Evolutionary conservation across 257 asterid genomes (phyloP).

Genomic region (Solanum arcanum): DNA sequence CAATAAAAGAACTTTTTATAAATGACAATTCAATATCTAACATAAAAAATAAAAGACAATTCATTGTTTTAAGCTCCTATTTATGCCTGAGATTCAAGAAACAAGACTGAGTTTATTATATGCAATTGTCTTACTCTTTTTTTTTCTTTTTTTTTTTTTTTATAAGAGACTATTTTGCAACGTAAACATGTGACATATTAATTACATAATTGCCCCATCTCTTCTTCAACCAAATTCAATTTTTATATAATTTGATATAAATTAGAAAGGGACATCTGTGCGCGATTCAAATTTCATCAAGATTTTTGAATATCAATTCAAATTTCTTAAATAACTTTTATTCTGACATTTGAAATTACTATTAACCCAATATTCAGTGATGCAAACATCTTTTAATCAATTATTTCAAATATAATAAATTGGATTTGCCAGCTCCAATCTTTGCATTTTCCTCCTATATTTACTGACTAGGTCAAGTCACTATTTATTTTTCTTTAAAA

Average conservation of each 20-base stretch:
- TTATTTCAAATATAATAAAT: neutral
- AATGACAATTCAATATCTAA: neutral
- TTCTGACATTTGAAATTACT: neutral
- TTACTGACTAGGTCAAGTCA: neutral
- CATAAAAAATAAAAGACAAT: no score
- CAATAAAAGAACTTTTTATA: neutral
- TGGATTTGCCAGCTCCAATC: neutral
- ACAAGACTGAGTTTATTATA: neutral
- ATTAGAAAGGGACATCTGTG: neutral
- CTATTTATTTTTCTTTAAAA: neutral
- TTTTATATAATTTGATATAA: neutral
- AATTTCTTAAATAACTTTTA: no score
- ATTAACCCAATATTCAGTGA: neutral
- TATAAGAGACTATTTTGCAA: neutral
- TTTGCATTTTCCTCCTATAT: neutral
- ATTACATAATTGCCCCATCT: neutral
- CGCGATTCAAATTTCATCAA: no score
- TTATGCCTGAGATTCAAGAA: neutral
- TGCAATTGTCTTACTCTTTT: neutral
- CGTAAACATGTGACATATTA: no score
- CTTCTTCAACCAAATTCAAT: neutral
- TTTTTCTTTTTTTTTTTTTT: no score
- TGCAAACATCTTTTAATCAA: neutral
- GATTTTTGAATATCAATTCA: rapidly evolving
- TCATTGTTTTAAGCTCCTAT: no score